A percentile compares a stretch with the other conserved stretches of the same genome.
phyloP scores from a whole-genome alignment of 441 rosid genomes.

The Metrosideros polymorpha region DNA sequence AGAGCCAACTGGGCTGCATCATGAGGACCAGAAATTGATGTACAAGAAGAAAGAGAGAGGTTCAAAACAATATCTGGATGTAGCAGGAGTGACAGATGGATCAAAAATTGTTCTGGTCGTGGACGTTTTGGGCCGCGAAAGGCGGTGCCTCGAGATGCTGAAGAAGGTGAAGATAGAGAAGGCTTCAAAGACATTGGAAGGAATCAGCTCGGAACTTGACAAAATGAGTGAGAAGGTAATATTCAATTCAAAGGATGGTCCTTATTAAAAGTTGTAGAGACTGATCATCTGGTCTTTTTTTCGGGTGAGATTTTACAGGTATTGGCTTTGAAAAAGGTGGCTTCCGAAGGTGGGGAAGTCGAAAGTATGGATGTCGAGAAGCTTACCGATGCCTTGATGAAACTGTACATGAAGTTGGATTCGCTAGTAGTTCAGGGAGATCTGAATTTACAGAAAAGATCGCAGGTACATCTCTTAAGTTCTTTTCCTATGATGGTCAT shows the following conservation, averaged over 20 bases:
- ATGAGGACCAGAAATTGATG: slow-evolving; percentile 21
- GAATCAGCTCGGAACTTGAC: slow-evolving; percentile 11
- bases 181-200: slow-evolving; percentile 8
- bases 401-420: slow-evolving; percentile 17
- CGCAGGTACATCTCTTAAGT: slow-evolving; percentile 8
- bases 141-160: slow-evolving; percentile 19
- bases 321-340: slow-evolving; percentile 1
- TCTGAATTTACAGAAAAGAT: slow-evolving; percentile 13
- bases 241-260: neutral
- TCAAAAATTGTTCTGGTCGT: slow-evolving; percentile 18
- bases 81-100: slow-evolving; percentile 18
- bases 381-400: slow-evolving; percentile 14
- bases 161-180: slow-evolving; percentile 12
- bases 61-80: slow-evolving; percentile 20
- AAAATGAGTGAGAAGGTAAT: slow-evolving; percentile 7
- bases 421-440: slow-evolving; percentile 15
- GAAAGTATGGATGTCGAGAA: slow-evolving; percentile 3
- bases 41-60: slow-evolving; percentile 25
- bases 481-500: neutral
- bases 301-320: neutral
- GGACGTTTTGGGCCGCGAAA: slow-evolving; percentile 13
- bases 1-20: slow-evolving; percentile 20
- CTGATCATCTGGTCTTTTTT: neutral
- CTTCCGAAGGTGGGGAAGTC: slow-evolving; percentile 5
- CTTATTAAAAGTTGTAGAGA: neutral